Percentiles rank a stretch among this genome's conserved stretches.
phyloP scores from a whole-genome alignment of 345 rosid species.

The Syzygium jambos region DNA sequence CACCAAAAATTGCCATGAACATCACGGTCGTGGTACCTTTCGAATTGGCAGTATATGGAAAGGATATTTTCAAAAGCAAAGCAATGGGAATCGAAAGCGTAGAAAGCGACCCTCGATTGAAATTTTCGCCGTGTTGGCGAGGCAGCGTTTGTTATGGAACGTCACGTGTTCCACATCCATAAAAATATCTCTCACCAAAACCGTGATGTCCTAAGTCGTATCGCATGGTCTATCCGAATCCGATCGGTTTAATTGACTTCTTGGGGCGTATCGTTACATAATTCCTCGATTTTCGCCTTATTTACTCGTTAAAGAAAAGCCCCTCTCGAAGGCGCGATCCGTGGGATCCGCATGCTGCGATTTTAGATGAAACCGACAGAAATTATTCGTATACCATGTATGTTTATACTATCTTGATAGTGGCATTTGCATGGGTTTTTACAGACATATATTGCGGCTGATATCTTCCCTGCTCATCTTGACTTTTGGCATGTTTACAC shows the following conservation, averaged over 20 bases:
- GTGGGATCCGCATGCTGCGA: background rate
- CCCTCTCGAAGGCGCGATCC: background rate
- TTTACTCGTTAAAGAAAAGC: background rate
- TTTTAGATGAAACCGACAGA: background rate
- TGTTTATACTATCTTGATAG: background rate
- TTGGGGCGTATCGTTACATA: no score
- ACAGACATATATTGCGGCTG: background rate
- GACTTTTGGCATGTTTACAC: background rate
- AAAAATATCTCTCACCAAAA: background rate
- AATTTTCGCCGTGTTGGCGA: background rate
- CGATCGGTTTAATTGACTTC: no score
- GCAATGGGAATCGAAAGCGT: background rate
- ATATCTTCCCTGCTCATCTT: background rate
- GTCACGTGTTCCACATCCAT: background rate
- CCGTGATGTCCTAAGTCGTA: background rate
- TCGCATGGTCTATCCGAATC: background rate
- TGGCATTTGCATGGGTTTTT: background rate
- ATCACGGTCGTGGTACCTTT: background rate
- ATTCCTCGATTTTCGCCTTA: background rate
- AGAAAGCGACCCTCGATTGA: background rate
- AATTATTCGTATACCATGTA: no score
- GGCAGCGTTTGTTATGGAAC: background rate
- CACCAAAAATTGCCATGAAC: background rate
- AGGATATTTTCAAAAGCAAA: background rate
- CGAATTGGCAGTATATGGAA: background rate